phyloP scores from a whole-genome alignment of 495 filamentous ascomycete genomes.

The Tetracladium setigerum region DNA sequence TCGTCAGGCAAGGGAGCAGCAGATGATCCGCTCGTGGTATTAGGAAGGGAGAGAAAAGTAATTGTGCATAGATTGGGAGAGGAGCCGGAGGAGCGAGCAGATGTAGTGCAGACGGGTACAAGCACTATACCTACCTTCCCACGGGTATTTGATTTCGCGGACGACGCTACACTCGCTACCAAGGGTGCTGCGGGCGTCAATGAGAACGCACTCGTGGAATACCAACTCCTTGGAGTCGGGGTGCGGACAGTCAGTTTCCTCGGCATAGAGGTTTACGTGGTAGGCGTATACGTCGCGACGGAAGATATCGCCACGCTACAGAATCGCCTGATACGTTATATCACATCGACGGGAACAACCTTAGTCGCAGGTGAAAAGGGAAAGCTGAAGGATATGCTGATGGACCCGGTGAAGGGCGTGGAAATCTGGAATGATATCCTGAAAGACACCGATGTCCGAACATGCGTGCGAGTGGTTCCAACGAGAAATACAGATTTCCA shows the following conservation, averaged over 20 bases:
- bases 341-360: slow-evolving; percentile 65
- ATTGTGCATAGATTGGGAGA: slow-evolving; percentile 38
- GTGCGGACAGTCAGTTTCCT: slow-evolving; percentile 85
- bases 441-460: slow-evolving; percentile 52
- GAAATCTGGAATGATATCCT: slow-evolving; percentile 68
- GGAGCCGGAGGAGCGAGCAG: slow-evolving; percentile 36
- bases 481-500: slow-evolving; percentile 84
- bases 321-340: slow-evolving; percentile 35
- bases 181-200: slow-evolving; percentile 16
- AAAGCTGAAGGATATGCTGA: slow-evolving; percentile 54
- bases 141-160: slow-evolving; percentile 50
- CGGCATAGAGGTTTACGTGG: slow-evolving; percentile 88
- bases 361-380: slow-evolving; percentile 75
- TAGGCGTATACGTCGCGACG: slow-evolving; percentile 82
- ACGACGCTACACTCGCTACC: slow-evolving; percentile 11
- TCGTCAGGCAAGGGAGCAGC: slow-evolving; percentile 15
- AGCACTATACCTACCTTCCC: slow-evolving; percentile 79
- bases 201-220: slow-evolving; percentile 43
- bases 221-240: slow-evolving; percentile 80
- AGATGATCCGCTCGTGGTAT: slow-evolving; percentile 36
- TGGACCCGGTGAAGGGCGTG: slow-evolving; percentile 60
- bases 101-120: slow-evolving; percentile 74
- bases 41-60: slow-evolving; percentile 43
- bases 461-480: slow-evolving; percentile 71
- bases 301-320: slow-evolving; percentile 57